These are phyloP conservation scores for Agarophyton chilense DNA, from an alignment of 23 red algal species.

Conservation along the genomic window DNA sequence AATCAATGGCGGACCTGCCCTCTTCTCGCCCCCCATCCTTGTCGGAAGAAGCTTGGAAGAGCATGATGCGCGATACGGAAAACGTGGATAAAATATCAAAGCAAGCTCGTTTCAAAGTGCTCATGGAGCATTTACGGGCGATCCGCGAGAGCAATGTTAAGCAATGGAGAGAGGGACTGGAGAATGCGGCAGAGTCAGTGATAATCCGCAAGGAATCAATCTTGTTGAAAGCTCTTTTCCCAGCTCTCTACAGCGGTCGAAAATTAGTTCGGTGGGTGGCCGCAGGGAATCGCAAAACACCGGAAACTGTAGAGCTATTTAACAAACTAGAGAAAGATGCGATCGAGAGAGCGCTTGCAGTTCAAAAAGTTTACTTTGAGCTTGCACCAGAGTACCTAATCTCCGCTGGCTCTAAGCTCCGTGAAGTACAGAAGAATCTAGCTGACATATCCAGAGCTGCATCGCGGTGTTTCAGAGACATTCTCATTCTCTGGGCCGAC, in stretches of 20 bases:
- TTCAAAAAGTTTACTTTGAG: constrained; percentile 21
- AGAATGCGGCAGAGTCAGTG: background rate
- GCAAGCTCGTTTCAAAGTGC: constrained; percentile 7
- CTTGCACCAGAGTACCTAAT: background rate
- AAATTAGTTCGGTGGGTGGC: background rate
- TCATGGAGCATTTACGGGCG: constrained; percentile 9
- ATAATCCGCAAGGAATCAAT: background rate
- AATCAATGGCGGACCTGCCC: background rate
- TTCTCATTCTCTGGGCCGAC: constrained; percentile 22
- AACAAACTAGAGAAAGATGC: background rate
- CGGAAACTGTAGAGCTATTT: background rate
- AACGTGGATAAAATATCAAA: background rate
- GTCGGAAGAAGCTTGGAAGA: constrained; percentile 29
- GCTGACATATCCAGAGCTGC: background rate
- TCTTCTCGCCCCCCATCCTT: constrained; percentile 22
- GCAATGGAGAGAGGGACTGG: constrained; percentile 10
- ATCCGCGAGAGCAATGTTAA: constrained; percentile 18
- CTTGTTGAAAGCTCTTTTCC: background rate
- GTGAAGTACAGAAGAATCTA: background rate
- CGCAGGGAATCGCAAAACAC: background rate
- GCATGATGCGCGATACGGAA: constrained; percentile 31
- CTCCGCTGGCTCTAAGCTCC: background rate
- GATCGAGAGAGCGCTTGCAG: background rate
- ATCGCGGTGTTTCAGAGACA: constrained; percentile 11
- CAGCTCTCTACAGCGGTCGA: background rate